Conservation (phyloP, 192 early-diverging fungal genomes). For the Ramicandelaber brevisporus region DNA sequence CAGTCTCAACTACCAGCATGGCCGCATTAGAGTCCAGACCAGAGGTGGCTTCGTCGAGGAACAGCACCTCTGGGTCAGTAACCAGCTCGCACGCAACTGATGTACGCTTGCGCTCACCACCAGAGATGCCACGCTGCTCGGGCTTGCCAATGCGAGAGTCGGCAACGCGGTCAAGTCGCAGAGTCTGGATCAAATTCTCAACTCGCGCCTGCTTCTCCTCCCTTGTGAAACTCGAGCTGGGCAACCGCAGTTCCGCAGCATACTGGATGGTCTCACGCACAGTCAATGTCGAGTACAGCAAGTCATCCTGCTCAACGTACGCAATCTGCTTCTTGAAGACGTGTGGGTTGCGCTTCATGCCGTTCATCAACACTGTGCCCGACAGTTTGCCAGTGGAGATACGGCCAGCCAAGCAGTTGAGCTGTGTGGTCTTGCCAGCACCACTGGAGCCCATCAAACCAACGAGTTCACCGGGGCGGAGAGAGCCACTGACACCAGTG, state of each 20-base stretch:
- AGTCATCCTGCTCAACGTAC: conserved; percentile 25
- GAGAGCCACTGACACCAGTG: conserved; percentile 38
- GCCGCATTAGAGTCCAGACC: conserved; percentile 49
- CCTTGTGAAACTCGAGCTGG: conserved; percentile 16
- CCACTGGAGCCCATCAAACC: conserved; percentile 85
- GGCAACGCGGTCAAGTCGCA: conserved; percentile 33
- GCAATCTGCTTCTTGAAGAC: conserved; percentile 17
- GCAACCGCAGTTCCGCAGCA: conserved; percentile 44
- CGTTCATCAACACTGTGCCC: conserved; percentile 23
- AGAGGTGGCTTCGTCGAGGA: conserved; percentile 30
- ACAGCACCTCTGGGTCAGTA: conserved; percentile 23
- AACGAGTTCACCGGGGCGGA: conserved; percentile 42
- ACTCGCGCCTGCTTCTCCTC: conserved; percentile 29
- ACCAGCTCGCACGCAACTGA: conserved; percentile 19
- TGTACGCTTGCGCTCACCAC: conserved; percentile 24
- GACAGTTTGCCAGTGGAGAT: conserved; percentile 23
- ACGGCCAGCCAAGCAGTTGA: conserved; percentile 54
- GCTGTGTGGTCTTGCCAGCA: conserved; percentile 72
- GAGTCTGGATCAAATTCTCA: conserved; percentile 27
- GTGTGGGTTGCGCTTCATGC: conserved; percentile 14
- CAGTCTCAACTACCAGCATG: conserved; percentile 29
- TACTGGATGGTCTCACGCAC: conserved; percentile 56
- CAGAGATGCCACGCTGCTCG: conserved; percentile 17
- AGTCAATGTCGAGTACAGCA: conserved; percentile 32
- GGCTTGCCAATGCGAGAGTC: conserved; percentile 25